Evolutionary conservation across 306 rosid species (phyloP), one percentile per base, ranked within the genome.

Genomic region (Lagenaria siceraria): DNA sequence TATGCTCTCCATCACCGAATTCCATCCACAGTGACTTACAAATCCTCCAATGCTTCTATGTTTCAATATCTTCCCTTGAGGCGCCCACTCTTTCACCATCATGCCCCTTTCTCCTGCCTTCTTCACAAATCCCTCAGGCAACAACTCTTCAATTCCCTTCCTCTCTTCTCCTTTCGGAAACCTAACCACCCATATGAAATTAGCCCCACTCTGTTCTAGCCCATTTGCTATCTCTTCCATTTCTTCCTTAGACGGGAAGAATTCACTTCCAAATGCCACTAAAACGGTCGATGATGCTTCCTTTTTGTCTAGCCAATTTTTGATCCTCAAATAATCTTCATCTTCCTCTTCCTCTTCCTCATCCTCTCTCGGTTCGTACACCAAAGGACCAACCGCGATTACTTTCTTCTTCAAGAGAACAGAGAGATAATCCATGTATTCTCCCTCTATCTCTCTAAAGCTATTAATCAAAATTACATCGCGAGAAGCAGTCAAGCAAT

Each of bases 21-120:
- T 77, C 86, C 86, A 83, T 25, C 86, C 83, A 46, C 85, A 83
- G 53, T 83, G 85, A 79, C 82, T 79, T 80, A 74, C 80, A 52
- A 83, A 80, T 40, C 84, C 84, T 6, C 84, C 84, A 1, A 78
- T 62, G 64, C 55, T 80, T 0, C 51, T 2, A 48, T 81, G 87
- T 29, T 33, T 15, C 53, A 84, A 19, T 19, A 84, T 75, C 29
- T 21, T 76, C 6, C 31, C 65, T 33, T 84, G 87, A 4, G 87
- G 84, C 2, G 75, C 80, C 87, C 87, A 80, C 0, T 21, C 68
- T 35, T 80, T 56, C 46, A 80, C 25, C 12, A 78, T 21, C 77
- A 58, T 33, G 0, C 79, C 84, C 25, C 49, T 78, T 1, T 74
- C 82, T 29, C 78, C 75, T 7, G 46, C 78, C 10, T 54, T 69